phyloP scores from a whole-genome alignment of 805 yeast species.

The Candida orba region DNA sequence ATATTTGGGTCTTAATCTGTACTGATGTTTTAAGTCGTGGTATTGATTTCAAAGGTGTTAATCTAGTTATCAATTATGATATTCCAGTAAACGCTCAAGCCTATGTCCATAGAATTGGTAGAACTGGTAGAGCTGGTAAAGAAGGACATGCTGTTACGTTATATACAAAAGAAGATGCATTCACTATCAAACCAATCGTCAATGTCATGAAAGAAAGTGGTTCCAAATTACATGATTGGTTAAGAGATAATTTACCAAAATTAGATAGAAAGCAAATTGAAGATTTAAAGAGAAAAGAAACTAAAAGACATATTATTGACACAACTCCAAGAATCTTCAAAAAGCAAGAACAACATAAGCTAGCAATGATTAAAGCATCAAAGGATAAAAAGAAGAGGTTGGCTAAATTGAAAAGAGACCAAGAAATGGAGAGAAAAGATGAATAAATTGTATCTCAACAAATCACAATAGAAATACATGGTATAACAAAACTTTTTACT shows the following conservation, averaged over 20 bases:
- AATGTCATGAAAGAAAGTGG: conserved; percentile 97
- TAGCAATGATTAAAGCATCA: conserved; percentile 71
- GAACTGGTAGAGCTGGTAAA: conserved; percentile 96
- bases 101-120: conserved; percentile 95
- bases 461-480: too few relatives aligned
- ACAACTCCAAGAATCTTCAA: conserved; percentile 72
- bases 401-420: conserved; percentile 1
- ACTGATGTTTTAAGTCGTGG: conserved; percentile 97
- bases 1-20: conserved; percentile 92
- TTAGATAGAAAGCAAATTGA: conserved; percentile 58
- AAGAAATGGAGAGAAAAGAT: not conserved
- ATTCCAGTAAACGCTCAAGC: conserved; percentile 92
- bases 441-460: not conserved
- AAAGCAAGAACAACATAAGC: conserved; percentile 52
- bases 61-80: conserved; percentile 90
- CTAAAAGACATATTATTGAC: conserved; percentile 67
- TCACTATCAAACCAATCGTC: conserved; percentile 71
- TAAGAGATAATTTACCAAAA: conserved; percentile 62
- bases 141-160: conserved; percentile 84
- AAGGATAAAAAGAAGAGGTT: conserved; percentile 42
- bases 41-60: conserved; percentile 93
- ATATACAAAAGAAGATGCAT: conserved; percentile 82
- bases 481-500: not conserved
- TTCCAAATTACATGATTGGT: conserved; percentile 66
- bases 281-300: conserved; percentile 46